These are phyloP conservation scores for Talaromyces adpressus DNA, from an alignment of 495 filamentous ascomycete genomes.

Conservation along the genomic window DNA sequence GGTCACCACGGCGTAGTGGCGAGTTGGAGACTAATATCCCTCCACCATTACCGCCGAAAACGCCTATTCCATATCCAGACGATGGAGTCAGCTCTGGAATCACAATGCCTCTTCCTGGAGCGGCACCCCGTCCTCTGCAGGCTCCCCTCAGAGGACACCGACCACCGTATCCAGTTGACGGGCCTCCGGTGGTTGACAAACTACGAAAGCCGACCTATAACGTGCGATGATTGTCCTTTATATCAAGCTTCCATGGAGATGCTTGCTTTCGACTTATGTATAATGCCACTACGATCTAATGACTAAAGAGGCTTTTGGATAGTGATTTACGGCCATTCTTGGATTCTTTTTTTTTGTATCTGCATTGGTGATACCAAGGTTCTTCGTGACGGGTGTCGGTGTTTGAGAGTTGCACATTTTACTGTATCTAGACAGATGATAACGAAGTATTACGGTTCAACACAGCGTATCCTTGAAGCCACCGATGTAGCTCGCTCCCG, in stretches of 20 bases:
- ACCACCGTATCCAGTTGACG: constrained; percentile 76
- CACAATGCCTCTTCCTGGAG: constrained; percentile 27
- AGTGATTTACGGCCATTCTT: not conserved
- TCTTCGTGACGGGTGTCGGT: not conserved
- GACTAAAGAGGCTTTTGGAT: not conserved
- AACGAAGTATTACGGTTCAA: not conserved
- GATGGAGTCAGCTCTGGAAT: constrained; percentile 24
- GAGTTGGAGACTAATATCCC: constrained; percentile 46
- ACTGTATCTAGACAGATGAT: not conserved
- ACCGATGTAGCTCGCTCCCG: not conserved
- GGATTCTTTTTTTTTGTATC: not conserved
- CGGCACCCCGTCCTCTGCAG: constrained; percentile 10
- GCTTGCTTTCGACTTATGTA: not conserved
- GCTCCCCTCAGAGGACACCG: constrained; percentile 23
- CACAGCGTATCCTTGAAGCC: not conserved
- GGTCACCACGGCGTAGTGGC: constrained; percentile 36
- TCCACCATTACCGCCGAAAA: constrained; percentile 81
- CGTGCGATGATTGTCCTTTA: constrained; percentile 35
- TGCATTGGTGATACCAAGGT: constrained; percentile 1
- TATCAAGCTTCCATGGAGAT: not conserved
- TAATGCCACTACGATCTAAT: not conserved
- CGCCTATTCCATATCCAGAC: constrained; percentile 56
- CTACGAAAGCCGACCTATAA: constrained; percentile 77
- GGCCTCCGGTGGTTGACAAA: constrained; percentile 74
- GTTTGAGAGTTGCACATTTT: not conserved